phyloP scores from a whole-genome alignment of 768 basidiomycete species.

The Phanerochaete sordida region DNA sequence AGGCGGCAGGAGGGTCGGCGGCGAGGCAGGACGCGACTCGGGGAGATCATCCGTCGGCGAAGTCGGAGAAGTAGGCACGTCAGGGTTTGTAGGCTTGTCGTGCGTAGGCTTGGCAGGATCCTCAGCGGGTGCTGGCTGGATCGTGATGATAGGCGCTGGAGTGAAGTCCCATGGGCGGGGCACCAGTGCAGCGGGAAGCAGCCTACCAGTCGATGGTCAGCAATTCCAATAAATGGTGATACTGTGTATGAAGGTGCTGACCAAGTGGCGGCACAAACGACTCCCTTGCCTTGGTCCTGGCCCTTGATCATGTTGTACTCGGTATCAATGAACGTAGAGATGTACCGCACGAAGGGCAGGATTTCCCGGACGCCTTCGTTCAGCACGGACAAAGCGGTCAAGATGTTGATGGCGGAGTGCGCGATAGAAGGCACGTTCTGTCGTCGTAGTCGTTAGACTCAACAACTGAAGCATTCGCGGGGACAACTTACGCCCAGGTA shows the following conservation, averaged over 20 bases:
- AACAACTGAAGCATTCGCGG: not conserved
- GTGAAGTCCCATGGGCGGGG: constrained; percentile 80
- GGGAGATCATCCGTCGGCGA: constrained; percentile 4
- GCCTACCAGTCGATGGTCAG: constrained; percentile 42
- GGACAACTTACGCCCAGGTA: constrained; percentile 49
- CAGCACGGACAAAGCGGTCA: constrained; percentile 67
- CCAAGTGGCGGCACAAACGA: constrained; percentile 91
- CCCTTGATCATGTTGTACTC: constrained; percentile 65
- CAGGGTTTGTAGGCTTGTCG: not conserved
- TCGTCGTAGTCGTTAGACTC: not conserved
- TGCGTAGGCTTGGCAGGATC: not conserved
- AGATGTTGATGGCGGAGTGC: constrained; percentile 62
- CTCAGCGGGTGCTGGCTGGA: constrained; percentile 1
- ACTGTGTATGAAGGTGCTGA: constrained; percentile 24
- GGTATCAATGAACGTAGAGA: constrained; percentile 72
- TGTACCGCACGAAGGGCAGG: constrained; percentile 80
- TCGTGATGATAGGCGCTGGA: constrained; percentile 28
- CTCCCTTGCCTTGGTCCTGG: constrained; percentile 69
- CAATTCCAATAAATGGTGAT: not conserved
- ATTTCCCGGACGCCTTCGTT: constrained; percentile 79
- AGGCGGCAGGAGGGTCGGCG: constrained; percentile 13
- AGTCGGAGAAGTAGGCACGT: constrained; percentile 5
- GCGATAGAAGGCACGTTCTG: constrained; percentile 62
- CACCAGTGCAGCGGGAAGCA: constrained; percentile 76
- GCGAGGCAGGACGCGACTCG: constrained; percentile 10